Conservation (phyloP, 345 rosid genomes). For the Aurinia saxatilis region DNA sequence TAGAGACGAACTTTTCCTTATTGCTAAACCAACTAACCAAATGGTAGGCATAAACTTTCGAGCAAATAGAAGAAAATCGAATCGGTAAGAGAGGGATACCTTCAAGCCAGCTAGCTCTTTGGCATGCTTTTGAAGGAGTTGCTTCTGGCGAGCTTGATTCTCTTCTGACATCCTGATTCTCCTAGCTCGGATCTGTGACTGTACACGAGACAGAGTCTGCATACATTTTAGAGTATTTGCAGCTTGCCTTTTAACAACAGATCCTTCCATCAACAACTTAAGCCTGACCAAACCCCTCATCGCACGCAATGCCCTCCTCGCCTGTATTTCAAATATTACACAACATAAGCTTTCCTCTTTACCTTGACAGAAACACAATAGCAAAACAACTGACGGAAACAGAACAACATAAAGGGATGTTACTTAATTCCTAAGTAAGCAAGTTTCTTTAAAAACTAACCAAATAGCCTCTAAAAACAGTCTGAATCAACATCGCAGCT, state of each 20-base stretch:
- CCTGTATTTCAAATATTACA: conserved; percentile 36
- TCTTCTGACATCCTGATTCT: conserved; percentile 86
- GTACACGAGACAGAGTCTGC: conserved; percentile 88
- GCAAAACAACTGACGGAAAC: background rate
- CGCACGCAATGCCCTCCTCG: conserved; percentile 77
- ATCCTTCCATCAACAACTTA: conserved; percentile 76
- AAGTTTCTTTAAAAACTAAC: conserved; percentile 29
- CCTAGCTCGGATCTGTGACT: conserved; percentile 70
- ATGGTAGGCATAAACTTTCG: background rate
- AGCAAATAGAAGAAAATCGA: background rate
- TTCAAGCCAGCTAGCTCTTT: conserved; percentile 64
- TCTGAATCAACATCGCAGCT: conserved; percentile 88
- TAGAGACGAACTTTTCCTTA: too few relatives aligned
- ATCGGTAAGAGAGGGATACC: conserved; percentile 31
- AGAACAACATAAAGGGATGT: too few relatives aligned
- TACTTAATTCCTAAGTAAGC: background rate
- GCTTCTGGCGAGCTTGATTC: conserved; percentile 86
- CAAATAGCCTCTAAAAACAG: conserved; percentile 78
- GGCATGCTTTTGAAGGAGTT: conserved; percentile 85
- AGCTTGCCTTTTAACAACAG: conserved; percentile 78
- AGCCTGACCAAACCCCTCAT: conserved; percentile 83
- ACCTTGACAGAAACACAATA: background rate
- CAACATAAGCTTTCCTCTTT: background rate
- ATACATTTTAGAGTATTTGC: conserved; percentile 65
- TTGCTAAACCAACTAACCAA: background rate